Base-by-base conservation (phyloP, 1,284 basidiomycete species). In the Coriolopsis trogii region DNA sequence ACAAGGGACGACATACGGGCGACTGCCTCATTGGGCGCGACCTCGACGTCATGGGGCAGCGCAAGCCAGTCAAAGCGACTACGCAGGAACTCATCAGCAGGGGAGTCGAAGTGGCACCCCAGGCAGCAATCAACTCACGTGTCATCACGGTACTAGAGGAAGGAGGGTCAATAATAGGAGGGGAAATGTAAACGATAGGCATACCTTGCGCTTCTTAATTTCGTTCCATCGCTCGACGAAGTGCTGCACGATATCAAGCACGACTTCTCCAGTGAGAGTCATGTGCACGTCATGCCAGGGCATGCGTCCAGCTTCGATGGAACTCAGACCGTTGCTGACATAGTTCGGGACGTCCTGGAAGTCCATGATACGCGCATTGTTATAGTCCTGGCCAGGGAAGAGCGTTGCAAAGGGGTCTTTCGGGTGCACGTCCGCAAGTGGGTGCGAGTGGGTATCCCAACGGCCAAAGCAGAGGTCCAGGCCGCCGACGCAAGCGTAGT, bases 301-400 rank as follows among this genome's bases (percentile, higher is more conserved):
- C 92, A 94, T 93, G 60, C 91, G 78, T 4, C 84, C 77, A 13
- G 77, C 85, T 54, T 92, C 89, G 46, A 89, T 69, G 33, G 87
- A 81, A 20, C 85, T 87, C 13, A 93, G 69, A 2, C 79, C 79
- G 59, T 91, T 94, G 59, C 84, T 87, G 16, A 85, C 81, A 67
- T 86, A 97, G 57, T 92, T 78, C 54, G 82, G 78, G 0, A 97
- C 94, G 9, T 90, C 77, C 68, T 92, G 77, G 72, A 95, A 93
- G 67, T 94, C 92, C 66, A 85, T 76, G 34, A 89, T 74, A 13
- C 91, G 81, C 2, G 89, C 91, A 56, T 95, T 93, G 69, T 95
- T 95, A 71, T 92, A 95, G 67, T 95, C 94, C 71, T 96, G 93
- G 2, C 95, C 95, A 0, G 95, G 91, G 76, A 95, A 98, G 26